These are phyloP conservation scores for Brasilioporus rufonigricans DNA, from an alignment of 768 basidiomycete species.

Conservation along the genomic window DNA sequence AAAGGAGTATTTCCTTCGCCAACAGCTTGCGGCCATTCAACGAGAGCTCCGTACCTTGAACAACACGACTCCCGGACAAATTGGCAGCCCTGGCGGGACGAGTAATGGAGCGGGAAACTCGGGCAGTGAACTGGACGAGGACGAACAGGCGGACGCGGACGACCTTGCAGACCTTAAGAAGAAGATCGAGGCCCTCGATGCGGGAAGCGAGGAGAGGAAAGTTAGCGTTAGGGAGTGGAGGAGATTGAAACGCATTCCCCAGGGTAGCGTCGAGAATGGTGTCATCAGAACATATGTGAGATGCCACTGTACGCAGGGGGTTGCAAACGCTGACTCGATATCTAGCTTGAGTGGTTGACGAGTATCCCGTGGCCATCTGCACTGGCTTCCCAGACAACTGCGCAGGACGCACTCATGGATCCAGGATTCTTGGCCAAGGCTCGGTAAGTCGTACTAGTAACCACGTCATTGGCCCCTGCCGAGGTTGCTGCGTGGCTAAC, in stretches of 20 bases:
- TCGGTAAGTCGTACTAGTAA: slow-evolving; percentile 37
- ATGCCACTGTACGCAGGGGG: slow-evolving; percentile 3
- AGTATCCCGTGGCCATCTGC: slow-evolving; percentile 76
- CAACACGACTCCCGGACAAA: slow-evolving; percentile 28
- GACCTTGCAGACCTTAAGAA: slow-evolving; percentile 71
- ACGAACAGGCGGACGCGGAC: slow-evolving; percentile 78
- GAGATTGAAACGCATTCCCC: slow-evolving; percentile 82
- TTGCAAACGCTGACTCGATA: slow-evolving; percentile 7
- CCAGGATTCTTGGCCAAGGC: slow-evolving; percentile 66
- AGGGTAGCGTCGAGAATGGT: slow-evolving; percentile 87
- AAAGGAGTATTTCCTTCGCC: slow-evolving; percentile 83
- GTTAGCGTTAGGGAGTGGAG: slow-evolving; percentile 82
- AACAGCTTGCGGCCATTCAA: slow-evolving; percentile 79
- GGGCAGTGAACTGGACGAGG: slow-evolving; percentile 63
- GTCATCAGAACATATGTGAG: slow-evolving; percentile 82
- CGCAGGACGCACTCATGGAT: slow-evolving; percentile 43
- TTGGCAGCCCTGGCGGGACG: slow-evolving; percentile 9
- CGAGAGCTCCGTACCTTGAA: slow-evolving; percentile 66
- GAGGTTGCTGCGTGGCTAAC: neutral
- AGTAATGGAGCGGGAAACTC: slow-evolving; percentile 27
- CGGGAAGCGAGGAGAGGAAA: slow-evolving; percentile 76
- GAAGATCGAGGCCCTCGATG: slow-evolving; percentile 71
- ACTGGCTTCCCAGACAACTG: slow-evolving; percentile 16
- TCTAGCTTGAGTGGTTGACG: slow-evolving; percentile 82
- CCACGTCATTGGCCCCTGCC: neutral